Evolutionary conservation across 225 moss, liverwort and hornwort genomes (phyloP), one percentile per base, ranked within the genome.

Genomic region (Bryum argenteum): DNA sequence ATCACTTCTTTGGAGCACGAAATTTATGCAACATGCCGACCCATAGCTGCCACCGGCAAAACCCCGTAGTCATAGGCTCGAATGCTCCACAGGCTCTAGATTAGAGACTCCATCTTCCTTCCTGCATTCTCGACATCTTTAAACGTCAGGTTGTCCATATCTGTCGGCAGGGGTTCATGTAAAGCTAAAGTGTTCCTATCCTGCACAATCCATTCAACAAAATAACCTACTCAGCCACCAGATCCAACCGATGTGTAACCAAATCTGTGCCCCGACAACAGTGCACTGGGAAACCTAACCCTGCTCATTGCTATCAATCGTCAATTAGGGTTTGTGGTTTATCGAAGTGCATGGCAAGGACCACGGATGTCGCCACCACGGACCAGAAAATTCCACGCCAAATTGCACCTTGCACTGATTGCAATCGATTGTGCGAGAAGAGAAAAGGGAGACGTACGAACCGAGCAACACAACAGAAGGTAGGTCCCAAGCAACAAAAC

Each of bases 1-100:
- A 87, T 87, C 75, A 81, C 59, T 79, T 67, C 79, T 51, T 53
- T 7, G 60, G 70, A 66, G 75, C 76, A 81, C 73, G 48, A 67
- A 69, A 14, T 50, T 67, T 73, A 71, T 38, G 37, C 81, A 74
- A 78, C 83, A 71, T 84, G 66, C 71, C 64, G 73, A 71, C 78
- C 83, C 79, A 71, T 67, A 77, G 63, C 67, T 64, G 81, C 71
- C 73, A 76, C 72, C 50, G 26, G 65, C 45, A 70, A 56, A 48
- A 62, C 48, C 65, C 56, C 43, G 76, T 19, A 72, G 40, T 63
- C 80, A 80, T 75, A 83, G 65, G 76, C 69, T 55, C 33, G 16
- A 54, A 73, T 69, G 65, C 54, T 69, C 47, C 58, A 65, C 47
- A 41, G 38, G 42, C 45, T 22, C 58, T 72, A 75, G 18, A 24